Evolutionary conservation across 2,329 filamentous ascomycete genomes (phyloP).

Genomic region (Trichoderma polysporum): DNA sequence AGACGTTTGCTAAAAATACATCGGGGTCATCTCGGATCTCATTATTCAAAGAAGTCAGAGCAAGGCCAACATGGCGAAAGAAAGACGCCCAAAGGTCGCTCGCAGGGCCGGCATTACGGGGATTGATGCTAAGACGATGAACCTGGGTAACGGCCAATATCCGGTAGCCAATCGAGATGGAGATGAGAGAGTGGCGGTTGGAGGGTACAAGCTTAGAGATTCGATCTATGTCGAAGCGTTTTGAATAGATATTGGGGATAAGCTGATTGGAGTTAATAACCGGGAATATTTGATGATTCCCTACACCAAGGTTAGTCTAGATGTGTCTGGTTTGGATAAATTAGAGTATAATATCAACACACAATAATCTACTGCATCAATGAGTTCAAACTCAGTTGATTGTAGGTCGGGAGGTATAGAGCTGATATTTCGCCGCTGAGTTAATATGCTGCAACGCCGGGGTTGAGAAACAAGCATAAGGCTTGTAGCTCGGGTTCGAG

Average conservation of each 20-base stretch:
- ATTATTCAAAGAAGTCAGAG: not conserved
- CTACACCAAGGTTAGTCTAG: not conserved
- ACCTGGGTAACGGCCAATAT: not conserved
- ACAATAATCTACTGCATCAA: constrained; percentile 13
- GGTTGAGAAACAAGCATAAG: not conserved
- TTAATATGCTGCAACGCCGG: too few relatives aligned
- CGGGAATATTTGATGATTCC: constrained; percentile 5
- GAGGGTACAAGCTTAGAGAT: not conserved
- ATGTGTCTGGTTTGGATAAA: not conserved
- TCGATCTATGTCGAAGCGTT: not conserved
- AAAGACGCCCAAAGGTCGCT: constrained; percentile 9
- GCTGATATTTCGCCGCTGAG: not conserved
- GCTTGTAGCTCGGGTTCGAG: not conserved
- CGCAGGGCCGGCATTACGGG: not conserved
- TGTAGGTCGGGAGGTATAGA: not conserved
- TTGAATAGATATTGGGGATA: not conserved
- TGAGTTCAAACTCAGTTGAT: not conserved
- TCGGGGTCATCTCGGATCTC: not conserved
- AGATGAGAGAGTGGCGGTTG: constrained; percentile 8
- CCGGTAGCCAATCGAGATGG: not conserved
- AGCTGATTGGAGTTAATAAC: constrained; percentile 5
- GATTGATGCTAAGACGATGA: constrained; percentile 1
- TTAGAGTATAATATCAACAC: not conserved
- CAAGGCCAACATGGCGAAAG: constrained; percentile 10
- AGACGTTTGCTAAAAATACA: not conserved